Evolutionary conservation across 768 basidiomycete genomes (phyloP).

Genomic region (Porphyrellus cyaneotinctus): DNA sequence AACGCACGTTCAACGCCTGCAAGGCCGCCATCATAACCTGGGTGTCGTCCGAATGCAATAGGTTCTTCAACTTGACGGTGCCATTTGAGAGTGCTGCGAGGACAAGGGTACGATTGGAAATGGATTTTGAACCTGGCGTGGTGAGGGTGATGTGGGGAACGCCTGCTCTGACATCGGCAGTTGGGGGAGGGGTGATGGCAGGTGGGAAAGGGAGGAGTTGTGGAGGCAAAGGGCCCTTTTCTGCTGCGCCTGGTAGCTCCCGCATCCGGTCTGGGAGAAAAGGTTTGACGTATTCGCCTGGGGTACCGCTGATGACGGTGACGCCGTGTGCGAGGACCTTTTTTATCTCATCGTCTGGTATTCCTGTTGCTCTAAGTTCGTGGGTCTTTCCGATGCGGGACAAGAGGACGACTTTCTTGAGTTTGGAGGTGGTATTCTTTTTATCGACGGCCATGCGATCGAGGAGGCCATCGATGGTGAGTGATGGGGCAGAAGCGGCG

Average conservation of each 20-base stretch:
- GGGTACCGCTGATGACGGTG: conserved; percentile 65
- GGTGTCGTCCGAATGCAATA: conserved; percentile 96
- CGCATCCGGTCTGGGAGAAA: conserved; percentile 45
- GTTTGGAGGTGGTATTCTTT: conserved; percentile 85
- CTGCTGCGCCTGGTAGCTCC: conserved; percentile 15
- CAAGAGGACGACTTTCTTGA: conserved; percentile 91
- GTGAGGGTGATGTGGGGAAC: conserved; percentile 57
- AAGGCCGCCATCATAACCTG: conserved; percentile 99
- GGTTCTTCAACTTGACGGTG: conserved; percentile 81
- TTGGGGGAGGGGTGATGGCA: neutral
- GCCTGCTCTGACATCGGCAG: neutral
- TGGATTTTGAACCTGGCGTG: conserved; percentile 94
- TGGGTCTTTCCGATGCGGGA: conserved; percentile 87
- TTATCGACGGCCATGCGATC: conserved; percentile 97
- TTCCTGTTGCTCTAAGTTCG: conserved; percentile 86
- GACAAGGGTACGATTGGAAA: conserved; percentile 91
- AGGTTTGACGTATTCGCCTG: conserved; percentile 33
- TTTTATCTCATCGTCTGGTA: conserved; percentile 75
- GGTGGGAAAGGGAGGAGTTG: conserved; percentile 17
- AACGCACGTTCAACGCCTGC: conserved; percentile 70
- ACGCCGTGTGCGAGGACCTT: conserved; percentile 81
- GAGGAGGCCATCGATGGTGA: conserved; percentile 71
- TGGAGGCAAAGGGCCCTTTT: conserved; percentile 16
- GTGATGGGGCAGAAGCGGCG: conserved; percentile 17
- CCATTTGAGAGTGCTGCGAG: conserved; percentile 90